phyloP scores from a whole-genome alignment of 495 filamentous ascomycete genomes.

The Penicillium pulvis region DNA sequence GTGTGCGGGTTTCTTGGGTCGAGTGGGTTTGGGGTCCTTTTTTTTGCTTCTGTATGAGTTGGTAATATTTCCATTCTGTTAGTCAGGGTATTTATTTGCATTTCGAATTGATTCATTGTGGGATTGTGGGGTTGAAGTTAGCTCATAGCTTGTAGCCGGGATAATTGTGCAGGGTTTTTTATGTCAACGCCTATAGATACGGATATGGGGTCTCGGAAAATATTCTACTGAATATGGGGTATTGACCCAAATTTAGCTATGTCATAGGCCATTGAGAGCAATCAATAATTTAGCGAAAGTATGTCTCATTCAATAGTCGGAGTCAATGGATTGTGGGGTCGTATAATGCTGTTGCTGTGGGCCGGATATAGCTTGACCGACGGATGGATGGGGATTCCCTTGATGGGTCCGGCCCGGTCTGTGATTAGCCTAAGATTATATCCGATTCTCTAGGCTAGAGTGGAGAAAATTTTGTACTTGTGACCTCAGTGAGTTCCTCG shows the following conservation, averaged over 20 bases:
- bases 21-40: not conserved
- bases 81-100: not conserved
- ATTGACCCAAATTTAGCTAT: not conserved
- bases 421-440: too few species aligned
- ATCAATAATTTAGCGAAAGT: not conserved
- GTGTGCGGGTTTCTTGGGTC: conserved; percentile 10
- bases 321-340: not conserved
- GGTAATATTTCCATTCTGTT: conserved; percentile 7
- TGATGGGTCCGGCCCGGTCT: not conserved
- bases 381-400: not conserved
- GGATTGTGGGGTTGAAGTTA: not conserved
- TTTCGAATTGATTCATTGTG: not conserved
- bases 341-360: not conserved
- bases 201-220: not conserved
- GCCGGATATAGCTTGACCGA: not conserved
- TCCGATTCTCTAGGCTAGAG: too few species aligned
- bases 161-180: not conserved
- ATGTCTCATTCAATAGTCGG: not conserved
- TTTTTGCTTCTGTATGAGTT: not conserved
- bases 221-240: not conserved
- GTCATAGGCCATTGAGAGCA: not conserved
- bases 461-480: too few species aligned
- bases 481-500: too few species aligned
- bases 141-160: not conserved
- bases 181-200: not conserved